These are phyloP conservation scores for Panellus pusillus DNA, from an alignment of 768 basidiomycete species.

Conservation along the genomic window DNA sequence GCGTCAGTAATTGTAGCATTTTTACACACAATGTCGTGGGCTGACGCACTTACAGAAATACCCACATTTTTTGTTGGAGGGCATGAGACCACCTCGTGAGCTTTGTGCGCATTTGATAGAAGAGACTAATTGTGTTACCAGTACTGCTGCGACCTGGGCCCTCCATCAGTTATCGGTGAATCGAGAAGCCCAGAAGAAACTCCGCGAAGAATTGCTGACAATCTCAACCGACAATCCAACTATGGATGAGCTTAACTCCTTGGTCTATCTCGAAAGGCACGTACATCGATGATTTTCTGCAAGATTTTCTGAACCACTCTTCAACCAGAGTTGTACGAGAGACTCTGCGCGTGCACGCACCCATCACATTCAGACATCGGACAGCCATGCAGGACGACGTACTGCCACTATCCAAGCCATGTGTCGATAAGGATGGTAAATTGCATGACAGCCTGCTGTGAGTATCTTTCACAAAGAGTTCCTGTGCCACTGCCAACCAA, in stretches of 20 bases:
- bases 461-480: neutral
- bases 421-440: constrained; percentile 44
- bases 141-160: constrained; percentile 35
- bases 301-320: neutral
- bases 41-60: constrained; percentile 26
- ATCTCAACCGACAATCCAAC: constrained; percentile 35
- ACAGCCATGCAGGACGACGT: constrained; percentile 53
- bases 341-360: constrained; percentile 54
- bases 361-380: constrained; percentile 45
- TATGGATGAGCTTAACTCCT: constrained; percentile 43
- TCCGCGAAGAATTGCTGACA: constrained; percentile 43
- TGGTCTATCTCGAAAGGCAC: constrained; percentile 38
- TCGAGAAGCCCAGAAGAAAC: constrained; percentile 39
- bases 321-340: constrained; percentile 48
- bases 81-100: constrained; percentile 19
- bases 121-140: neutral
- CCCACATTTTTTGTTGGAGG: constrained; percentile 44
- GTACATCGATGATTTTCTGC: neutral
- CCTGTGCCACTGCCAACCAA: neutral
- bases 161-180: constrained; percentile 40
- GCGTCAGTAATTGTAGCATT: neutral
- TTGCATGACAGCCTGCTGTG: constrained; percentile 36
- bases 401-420: constrained; percentile 48
- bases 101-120: neutral
- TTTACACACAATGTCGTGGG: neutral